Base-by-base conservation (phyloP, 2,329 filamentous ascomycete species). In the Nemania bipapillata region DNA sequence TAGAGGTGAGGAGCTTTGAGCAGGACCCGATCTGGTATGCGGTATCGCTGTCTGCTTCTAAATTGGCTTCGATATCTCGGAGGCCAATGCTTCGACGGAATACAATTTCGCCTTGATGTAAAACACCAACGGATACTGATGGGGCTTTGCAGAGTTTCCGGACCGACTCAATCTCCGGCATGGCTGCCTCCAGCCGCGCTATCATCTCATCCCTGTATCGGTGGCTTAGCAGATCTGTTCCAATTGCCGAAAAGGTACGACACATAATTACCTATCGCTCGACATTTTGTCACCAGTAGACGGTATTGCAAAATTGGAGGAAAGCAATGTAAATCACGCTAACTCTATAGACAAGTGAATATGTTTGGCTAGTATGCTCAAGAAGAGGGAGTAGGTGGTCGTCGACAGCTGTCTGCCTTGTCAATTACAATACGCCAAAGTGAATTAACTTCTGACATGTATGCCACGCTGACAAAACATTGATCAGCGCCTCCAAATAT, bases 11-110 rank as follows among this genome's bases (percentile, higher is more conserved):
- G 8, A 58, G 37, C 55, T 58, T 58, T 20, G 55, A 58, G 55
- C 55, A 58, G 42, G 55, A 58, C 28, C 55, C 55, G 20, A 58
- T 28, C 37, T 58, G 55, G 42, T 58, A 58, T 58, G 55, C 55
- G 22, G 55, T 58, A 58, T 58, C 24, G 9, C 42, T 58, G 32
- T 58, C 28, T 42, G 55, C 55, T 58, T 47, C 28, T 22, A 58
- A n/a, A 58, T 30, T 58, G 24, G 37, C 37, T 47, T 58, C 37
- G 37, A 58, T 30, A 24, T 47, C 55, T 47, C 55, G 28, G 55
- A 58, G 37, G 15, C 55, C 37, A 28, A 32, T 40, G 37, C 58
- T 49, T 59, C 42, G 56, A 32, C 42, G 56, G 22, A 59, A 45
- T 7, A 59, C 56, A 47, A 45, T 20, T 30, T 59, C 42, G 20